Evolutionary conservation across 371 early-diverging fungal species (phyloP), one percentile per base, ranked within the genome.

Genomic region (Mortierella polycephala): DNA sequence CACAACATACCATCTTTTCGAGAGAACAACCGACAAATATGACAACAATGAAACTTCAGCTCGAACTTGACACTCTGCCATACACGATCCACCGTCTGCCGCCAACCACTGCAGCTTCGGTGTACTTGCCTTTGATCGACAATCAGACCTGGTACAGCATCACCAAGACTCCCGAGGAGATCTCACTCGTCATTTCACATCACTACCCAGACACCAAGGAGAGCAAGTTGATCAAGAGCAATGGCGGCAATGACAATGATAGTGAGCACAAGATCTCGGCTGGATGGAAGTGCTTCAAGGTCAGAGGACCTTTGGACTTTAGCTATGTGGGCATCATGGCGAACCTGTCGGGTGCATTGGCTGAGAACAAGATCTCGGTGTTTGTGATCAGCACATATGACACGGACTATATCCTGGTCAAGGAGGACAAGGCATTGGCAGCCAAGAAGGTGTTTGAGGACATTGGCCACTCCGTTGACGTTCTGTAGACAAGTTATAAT

Each of bases 391-490:
- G 90, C 62, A 94, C 94, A 0, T 95, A 82, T 62, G 92, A 95
- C 69, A 95, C 95, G 0, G 95, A 95, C 67, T 93, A 91, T 67
- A 76, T 95, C 12, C 81, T 93, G 53, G 90, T 94, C 49, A 92
- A 91, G 64, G 64, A 86, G 50, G 89, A 89, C 18, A 82, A 74
- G n/a, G 74, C 82, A 0, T 69, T 84, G n/a, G 70, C 76, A 4
- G 90, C 90, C 1, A 77, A 76, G 52, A 68, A 66, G 39, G 82
- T 85, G 16, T 81, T 86, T 68, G 73, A 77, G 44, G 63, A 30
- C 13, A 72, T 64, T 66, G 79, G 79, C 10, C 79, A 79, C 37
- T 62, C 65, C 5, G 79, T 79, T 13, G 23, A 57, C 9, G 39
- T 66, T 16, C 47, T 71, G 45, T 75, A 56, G 53, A 23, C 0